phyloP scores from a whole-genome alignment of 805 yeast species.

The Candida tallmaniae region DNA sequence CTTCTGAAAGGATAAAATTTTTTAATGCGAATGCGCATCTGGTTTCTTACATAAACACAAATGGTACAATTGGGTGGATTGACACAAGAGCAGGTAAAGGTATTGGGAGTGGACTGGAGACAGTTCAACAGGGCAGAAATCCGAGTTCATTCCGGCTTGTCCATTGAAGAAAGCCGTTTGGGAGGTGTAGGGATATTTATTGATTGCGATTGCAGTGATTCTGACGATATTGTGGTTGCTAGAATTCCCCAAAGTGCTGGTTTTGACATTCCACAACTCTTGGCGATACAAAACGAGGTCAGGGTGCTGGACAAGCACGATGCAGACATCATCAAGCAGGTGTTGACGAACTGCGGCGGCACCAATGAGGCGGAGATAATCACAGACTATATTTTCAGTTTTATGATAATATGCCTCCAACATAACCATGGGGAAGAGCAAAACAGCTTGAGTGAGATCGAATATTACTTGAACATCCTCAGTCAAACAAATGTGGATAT shows the following conservation, averaged over 20 bases:
- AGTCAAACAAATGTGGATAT: conserved; percentile 12
- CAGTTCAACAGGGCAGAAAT: conserved; percentile 12
- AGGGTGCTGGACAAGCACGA: conserved; percentile 15
- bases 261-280: conserved; percentile 19
- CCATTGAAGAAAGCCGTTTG: conserved; percentile 17
- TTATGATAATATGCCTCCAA: conserved; percentile 13
- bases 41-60: not conserved
- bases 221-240: conserved; percentile 13
- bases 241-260: conserved; percentile 16
- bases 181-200: conserved; percentile 32
- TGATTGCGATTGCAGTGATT: conserved; percentile 4
- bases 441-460: conserved; percentile 8
- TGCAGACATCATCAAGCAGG: conserved; percentile 17
- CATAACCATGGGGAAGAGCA: not conserved
- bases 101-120: conserved; percentile 8
- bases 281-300: conserved; percentile 16
- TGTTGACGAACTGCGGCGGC: conserved; percentile 21
- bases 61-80: not conserved
- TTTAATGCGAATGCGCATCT: not conserved
- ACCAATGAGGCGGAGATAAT: conserved; percentile 25
- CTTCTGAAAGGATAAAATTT: not conserved
- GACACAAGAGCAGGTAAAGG: conserved; percentile 1
- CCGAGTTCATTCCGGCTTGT: conserved; percentile 12
- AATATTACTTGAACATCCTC: conserved; percentile 17
- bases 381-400: conserved; percentile 20